These are phyloP conservation scores for Spinacia oleracea DNA, from an alignment of 179 eudicot species.

Conservation along the genomic window DNA sequence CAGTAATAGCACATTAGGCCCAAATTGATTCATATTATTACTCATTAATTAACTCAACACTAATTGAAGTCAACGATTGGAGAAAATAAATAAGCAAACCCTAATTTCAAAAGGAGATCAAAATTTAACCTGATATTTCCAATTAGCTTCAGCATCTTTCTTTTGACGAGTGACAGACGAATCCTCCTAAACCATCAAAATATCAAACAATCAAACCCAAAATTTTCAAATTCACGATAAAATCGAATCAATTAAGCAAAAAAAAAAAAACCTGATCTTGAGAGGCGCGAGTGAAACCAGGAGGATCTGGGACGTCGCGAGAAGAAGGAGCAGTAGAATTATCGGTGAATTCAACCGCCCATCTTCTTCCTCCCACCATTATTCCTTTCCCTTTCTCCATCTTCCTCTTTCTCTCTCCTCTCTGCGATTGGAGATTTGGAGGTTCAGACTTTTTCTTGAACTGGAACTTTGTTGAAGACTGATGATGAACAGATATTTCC, in stretches of 20 bases:
- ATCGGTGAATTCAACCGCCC: conserved; percentile 88
- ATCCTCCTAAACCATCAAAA: conserved; percentile 52
- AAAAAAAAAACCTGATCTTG: conserved; percentile 51
- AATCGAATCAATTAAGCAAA: conserved; percentile 1
- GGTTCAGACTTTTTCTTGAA: neutral
- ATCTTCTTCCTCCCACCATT: conserved; percentile 52
- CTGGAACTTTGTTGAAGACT: neutral
- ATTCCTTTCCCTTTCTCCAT: conserved; percentile 81
- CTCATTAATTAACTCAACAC: neutral
- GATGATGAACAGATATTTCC: neutral
- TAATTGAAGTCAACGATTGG: neutral
- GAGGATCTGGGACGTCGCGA: conserved; percentile 90
- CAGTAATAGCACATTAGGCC: neutral
- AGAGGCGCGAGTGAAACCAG: conserved; percentile 76
- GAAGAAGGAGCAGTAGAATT: conserved; percentile 64
- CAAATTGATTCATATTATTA: neutral
- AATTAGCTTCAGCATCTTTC: conserved; percentile 85
- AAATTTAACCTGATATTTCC: conserved; percentile 80
- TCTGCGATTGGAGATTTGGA: neutral
- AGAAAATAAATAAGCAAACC: neutral
- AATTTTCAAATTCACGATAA: neutral
- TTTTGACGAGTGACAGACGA: conserved; percentile 66
- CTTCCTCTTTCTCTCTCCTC: neutral
- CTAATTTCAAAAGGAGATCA: neutral
- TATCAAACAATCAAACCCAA: conserved; percentile 3